Evolutionary conservation across 2,329 filamentous ascomycete species (phyloP).

Genomic region (Fonsecaea monophora): DNA sequence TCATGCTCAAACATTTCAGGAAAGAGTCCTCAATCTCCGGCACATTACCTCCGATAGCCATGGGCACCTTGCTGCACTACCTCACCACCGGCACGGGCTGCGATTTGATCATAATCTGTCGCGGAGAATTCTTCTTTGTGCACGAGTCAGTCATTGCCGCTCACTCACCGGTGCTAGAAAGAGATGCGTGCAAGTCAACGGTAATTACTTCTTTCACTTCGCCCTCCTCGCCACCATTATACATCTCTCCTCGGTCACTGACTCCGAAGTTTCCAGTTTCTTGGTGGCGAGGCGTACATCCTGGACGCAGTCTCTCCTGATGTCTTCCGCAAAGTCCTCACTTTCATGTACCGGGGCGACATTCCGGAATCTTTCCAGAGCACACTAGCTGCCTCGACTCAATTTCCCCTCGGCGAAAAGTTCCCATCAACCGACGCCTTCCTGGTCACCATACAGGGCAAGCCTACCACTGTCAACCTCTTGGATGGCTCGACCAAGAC

Average conservation of each 20-base stretch:
- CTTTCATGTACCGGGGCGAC: constrained; percentile 22
- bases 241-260: neutral
- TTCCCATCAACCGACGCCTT: constrained; percentile 16
- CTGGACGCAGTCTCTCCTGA: constrained; percentile 13
- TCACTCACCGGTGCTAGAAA: constrained; percentile 10
- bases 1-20: neutral
- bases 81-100: constrained; percentile 11
- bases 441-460: constrained; percentile 11
- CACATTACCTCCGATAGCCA: neutral
- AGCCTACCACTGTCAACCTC: neutral
- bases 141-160: constrained; percentile 20
- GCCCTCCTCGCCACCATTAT: neutral
- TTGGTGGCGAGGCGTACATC: constrained; percentile 18
- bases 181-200: constrained; percentile 6
- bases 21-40: neutral
- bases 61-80: constrained; percentile 13
- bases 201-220: constrained; percentile 4
- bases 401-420: neutral
- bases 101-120: constrained; percentile 26
- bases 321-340: constrained; percentile 22
- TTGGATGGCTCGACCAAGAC: neutral
- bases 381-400: neutral
- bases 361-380: constrained; percentile 6
- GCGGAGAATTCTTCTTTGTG: constrained; percentile 25
- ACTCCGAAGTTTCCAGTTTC: constrained; percentile 16